A percentile compares a stretch with the other conserved stretches of the same genome.
Evolutionary conservation across 257 asterid species (phyloP).

Genomic region (Gardenia jasminoides): DNA sequence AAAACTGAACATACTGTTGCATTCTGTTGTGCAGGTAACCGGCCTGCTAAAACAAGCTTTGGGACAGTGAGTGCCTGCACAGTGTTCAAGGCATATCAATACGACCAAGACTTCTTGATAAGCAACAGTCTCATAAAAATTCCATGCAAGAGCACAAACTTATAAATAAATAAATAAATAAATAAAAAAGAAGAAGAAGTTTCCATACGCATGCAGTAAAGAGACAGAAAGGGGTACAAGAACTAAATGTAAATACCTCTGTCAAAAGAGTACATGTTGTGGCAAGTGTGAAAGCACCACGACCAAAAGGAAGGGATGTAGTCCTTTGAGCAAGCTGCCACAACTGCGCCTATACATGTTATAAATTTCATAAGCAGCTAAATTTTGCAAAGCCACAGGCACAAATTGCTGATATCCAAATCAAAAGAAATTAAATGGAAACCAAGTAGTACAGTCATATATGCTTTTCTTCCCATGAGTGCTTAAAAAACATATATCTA

Average conservation of each 20-base stretch:
- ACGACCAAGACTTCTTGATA: neutral
- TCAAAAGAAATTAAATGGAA: neutral
- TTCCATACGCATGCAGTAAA: neutral
- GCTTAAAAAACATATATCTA: neutral
- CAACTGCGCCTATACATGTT: slow-evolving; percentile 64
- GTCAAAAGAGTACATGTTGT: slow-evolving; percentile 88
- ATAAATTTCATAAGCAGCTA: neutral
- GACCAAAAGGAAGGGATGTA: slow-evolving; percentile 95
- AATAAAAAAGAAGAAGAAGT: neutral
- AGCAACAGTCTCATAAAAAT: slow-evolving; percentile 7
- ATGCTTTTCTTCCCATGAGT: neutral
- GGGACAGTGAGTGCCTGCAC: slow-evolving; percentile 92
- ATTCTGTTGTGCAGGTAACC: slow-evolving; percentile 95
- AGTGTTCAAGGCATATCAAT: slow-evolving; percentile 9
- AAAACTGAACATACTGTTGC: slow-evolving; percentile 59
- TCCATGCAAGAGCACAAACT: slow-evolving; percentile 7
- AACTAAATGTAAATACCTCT: slow-evolving; percentile 53
- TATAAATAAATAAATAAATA: no score
- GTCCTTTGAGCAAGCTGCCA: slow-evolving; percentile 99
- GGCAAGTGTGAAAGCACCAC: slow-evolving; percentile 97
- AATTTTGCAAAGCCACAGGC: neutral
- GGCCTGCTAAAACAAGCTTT: slow-evolving; percentile 97
- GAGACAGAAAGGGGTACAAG: slow-evolving; percentile 2
- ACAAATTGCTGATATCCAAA: neutral
- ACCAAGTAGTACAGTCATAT: neutral